A percentile compares a stretch with the other conserved stretches of the same genome.
These are phyloP conservation scores for Termitomyces sp. DNA, from an alignment of 768 basidiomycete genomes.

Conservation along the genomic window DNA sequence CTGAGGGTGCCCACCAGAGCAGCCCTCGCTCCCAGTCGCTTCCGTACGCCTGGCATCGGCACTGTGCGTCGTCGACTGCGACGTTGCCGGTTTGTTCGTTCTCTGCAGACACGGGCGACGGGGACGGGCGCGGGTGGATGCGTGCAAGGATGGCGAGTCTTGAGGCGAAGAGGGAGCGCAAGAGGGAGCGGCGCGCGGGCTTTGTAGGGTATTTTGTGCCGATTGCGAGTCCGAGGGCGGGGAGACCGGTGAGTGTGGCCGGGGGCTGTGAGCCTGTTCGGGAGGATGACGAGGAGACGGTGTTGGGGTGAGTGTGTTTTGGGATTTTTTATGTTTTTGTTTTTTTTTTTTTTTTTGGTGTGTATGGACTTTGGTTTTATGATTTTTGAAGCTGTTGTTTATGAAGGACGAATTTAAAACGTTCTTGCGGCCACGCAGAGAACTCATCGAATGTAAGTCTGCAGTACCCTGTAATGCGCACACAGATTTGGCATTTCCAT, in stretches of 20 bases:
- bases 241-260: neutral
- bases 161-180: neutral
- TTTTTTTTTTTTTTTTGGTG: too few relatives aligned
- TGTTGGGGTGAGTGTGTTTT: too few relatives aligned
- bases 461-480: too few relatives aligned
- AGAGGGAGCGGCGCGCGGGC: neutral
- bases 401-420: too few relatives aligned
- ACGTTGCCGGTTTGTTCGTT: neutral
- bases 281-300: neutral
- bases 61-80: neutral
- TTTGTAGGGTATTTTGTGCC: neutral
- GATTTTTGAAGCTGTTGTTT: too few relatives aligned
- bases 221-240: neutral
- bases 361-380: too few relatives aligned
- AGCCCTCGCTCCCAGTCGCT: too few relatives aligned
- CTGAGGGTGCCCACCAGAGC: neutral
- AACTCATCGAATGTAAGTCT: too few relatives aligned
- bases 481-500: too few relatives aligned
- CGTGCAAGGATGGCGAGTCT: constrained; percentile 17
- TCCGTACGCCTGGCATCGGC: neutral
- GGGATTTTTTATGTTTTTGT: too few relatives aligned
- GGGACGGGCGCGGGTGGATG: constrained; percentile 20
- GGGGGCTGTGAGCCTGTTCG: neutral
- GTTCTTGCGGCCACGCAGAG: too few relatives aligned
- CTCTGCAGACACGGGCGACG: neutral